Conservation (phyloP, 371 early-diverging fungal genomes). For the Lichtheimia corymbifera region DNA sequence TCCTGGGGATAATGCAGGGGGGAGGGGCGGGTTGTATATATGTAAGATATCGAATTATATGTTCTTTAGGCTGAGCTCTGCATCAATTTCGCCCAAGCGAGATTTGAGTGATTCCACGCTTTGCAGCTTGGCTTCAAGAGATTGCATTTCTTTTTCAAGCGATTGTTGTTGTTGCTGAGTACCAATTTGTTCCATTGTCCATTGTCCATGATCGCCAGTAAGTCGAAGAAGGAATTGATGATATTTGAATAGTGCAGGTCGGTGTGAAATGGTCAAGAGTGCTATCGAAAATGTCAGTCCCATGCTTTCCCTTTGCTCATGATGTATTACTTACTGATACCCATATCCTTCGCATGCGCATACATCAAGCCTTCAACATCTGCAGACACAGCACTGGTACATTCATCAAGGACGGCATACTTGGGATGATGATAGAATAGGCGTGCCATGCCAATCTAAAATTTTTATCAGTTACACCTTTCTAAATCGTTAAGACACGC, state of each 20-base stretch:
- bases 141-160: conserved; percentile 80
- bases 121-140: conserved; percentile 71
- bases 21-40: no score
- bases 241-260: conserved; percentile 86
- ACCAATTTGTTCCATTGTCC: conserved; percentile 79
- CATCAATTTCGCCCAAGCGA: conserved; percentile 69
- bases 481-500: no score
- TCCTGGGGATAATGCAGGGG: no score
- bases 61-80: conserved; percentile 55
- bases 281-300: conserved; percentile 28
- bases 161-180: conserved; percentile 75
- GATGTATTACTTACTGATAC: conserved; percentile 58
- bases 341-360: conserved; percentile 81
- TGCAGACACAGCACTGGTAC: conserved; percentile 83
- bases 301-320: neutral
- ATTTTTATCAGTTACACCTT: neutral
- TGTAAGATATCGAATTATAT: neutral
- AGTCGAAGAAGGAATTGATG: conserved; percentile 75
- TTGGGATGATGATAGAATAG: conserved; percentile 85
- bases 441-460: conserved; percentile 70
- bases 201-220: conserved; percentile 76
- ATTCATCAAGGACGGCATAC: conserved; percentile 78
- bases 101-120: conserved; percentile 71
- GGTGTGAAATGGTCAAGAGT: conserved; percentile 87
- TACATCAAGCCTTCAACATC: conserved; percentile 93